A percentile compares a stretch with the other conserved stretches of the same genome.
These are phyloP conservation scores for Noccaea caerulescens DNA, from an alignment of 345 rosid genomes.

Conservation along the genomic window DNA sequence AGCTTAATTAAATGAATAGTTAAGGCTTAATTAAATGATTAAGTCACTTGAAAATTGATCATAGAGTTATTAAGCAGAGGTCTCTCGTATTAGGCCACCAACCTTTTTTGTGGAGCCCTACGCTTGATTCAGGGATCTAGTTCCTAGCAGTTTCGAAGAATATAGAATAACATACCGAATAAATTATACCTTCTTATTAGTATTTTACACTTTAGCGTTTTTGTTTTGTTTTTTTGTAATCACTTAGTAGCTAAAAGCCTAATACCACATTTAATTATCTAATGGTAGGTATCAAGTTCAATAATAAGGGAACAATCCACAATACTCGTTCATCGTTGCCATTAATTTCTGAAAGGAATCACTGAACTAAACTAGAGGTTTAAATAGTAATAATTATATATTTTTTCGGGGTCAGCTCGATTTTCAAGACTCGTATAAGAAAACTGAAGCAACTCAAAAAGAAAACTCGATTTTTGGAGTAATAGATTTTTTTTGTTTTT, in stretches of 20 bases:
- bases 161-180: conserved; percentile 1
- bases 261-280: conserved; percentile 19
- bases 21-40: conserved; percentile 33
- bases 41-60: conserved; percentile 21
- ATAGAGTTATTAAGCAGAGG: background rate
- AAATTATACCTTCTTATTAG: background rate
- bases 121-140: conserved; percentile 38
- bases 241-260: background rate
- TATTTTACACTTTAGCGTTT: background rate
- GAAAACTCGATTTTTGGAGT: background rate
- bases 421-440: conserved; percentile 22
- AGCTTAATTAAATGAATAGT: background rate
- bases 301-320: conserved; percentile 27
- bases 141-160: conserved; percentile 34
- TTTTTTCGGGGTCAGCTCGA: background rate
- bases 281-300: conserved; percentile 16
- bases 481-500: background rate
- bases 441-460: conserved; percentile 17
- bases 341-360: conserved; percentile 14
- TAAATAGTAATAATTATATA: too few relatives aligned
- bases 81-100: conserved; percentile 48
- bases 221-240: background rate
- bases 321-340: conserved; percentile 30
- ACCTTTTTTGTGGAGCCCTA: conserved; percentile 45
- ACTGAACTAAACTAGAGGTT: conserved; percentile 5